Evolutionary conservation across 805 yeast genomes (phyloP), one percentile per base, ranked within the genome.

Genomic region (Sungouiella thailandica): DNA sequence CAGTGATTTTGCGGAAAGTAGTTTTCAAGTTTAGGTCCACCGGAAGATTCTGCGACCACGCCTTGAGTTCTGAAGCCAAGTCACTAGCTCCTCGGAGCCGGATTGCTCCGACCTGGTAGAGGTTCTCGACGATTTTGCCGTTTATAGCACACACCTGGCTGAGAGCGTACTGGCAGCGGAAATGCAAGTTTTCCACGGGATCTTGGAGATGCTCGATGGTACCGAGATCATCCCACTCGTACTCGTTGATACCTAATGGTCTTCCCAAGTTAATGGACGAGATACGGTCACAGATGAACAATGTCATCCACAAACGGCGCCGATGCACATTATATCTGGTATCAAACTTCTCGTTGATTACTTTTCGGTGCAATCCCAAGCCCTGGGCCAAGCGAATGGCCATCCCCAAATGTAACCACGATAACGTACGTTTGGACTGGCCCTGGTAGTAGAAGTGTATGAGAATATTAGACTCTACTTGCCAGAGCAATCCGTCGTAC

Each of bases 341-440:
- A 23, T 60, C 63, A 39, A 35, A 55, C 55, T 56, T 52, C 32
- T 64, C 68, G 41, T 67, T 67, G 26, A 66, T 59, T 25, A 40
- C 55, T 34, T 47, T 57, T 31, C 69, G 46, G 41, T 67, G 64
- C 23, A 68, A 39, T 0, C 74, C 75, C 32, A 68, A 45, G 0
- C 69, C 44, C 17, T 63, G 69, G 0, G 72, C 72, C 42, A 58
- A 52, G 17, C 68, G 49, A n/a, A 70, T 65, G 1, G 72, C 65
- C 13, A 44, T 39, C 7, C 72, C 71, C 16, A 70, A 41, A 41
- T 58, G 58, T 10, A 68, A 50, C 74, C 74, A 70, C 4, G 74
- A 65, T 0, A 66, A 52, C 29, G 57, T 57, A 36, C 68, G 56
- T 31, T 59, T 60, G 7, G 69, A 61, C n/a, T 55, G 55, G 19